phyloP scores from a whole-genome alignment of 2,329 filamentous ascomycete species.

The Apiospora sp. region DNA sequence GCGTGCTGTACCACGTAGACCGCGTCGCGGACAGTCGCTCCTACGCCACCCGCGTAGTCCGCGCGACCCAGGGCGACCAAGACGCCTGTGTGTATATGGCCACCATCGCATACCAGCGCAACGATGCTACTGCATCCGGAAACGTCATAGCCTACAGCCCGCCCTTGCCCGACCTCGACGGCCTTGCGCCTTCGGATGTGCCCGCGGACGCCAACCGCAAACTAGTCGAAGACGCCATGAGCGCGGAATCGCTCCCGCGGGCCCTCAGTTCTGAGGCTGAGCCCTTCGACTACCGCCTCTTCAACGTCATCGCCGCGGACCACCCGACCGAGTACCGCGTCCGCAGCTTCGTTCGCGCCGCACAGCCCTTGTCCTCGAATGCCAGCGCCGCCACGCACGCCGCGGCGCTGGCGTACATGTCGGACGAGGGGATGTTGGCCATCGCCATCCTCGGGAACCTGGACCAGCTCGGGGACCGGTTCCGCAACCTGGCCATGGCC shows the following conservation, averaged over 20 bases:
- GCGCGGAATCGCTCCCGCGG: neutral
- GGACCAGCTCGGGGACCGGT: slow-evolving; percentile 8
- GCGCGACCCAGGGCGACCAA: slow-evolving; percentile 22
- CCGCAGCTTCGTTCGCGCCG: slow-evolving; percentile 8
- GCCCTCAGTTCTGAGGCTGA: slow-evolving; percentile 19
- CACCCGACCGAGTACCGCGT: slow-evolving; percentile 12
- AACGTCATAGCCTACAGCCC: neutral
- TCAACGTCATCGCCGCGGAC: neutral
- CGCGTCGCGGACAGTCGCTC: slow-evolving; percentile 27
- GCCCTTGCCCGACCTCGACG: neutral
- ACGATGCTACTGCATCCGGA: neutral
- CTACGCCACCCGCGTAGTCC: slow-evolving; percentile 30
- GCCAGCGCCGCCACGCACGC: slow-evolving; percentile 4
- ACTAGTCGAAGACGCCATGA: neutral
- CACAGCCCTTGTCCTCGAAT: neutral
- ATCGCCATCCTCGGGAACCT: slow-evolving; percentile 25
- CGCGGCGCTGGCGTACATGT: slow-evolving; percentile 31
- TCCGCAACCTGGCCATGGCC: slow-evolving; percentile 29
- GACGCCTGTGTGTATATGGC: slow-evolving; percentile 28
- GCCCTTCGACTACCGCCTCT: slow-evolving; percentile 22
- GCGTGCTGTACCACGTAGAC: slow-evolving; percentile 27
- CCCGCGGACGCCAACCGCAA: neutral
- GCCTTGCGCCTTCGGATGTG: slow-evolving; percentile 6
- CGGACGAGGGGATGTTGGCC: slow-evolving; percentile 30
- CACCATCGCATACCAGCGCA: slow-evolving; percentile 30